A percentile compares a stretch with the other conserved stretches of the same genome.
Conservation (phyloP, 2,329 filamentous ascomycete genomes). For the Aspergillus glaucus region DNA sequence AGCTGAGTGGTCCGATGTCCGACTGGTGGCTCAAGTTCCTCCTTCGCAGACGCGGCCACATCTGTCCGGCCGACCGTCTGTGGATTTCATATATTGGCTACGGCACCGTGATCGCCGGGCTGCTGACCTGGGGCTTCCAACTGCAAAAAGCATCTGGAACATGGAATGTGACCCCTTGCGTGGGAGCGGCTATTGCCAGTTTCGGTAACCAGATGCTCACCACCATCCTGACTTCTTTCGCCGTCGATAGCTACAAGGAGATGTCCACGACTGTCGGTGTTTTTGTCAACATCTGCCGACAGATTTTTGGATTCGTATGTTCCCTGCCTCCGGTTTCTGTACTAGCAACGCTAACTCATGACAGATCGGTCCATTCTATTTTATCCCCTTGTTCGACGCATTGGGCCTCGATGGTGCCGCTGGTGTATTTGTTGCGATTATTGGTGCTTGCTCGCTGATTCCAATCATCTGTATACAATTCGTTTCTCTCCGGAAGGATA, state of each 20-base stretch:
- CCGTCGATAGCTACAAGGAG: slow-evolving; percentile 52
- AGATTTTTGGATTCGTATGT: slow-evolving; percentile 49
- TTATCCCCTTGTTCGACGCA: slow-evolving; percentile 35
- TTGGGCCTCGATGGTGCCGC: slow-evolving; percentile 29
- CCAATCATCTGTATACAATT: slow-evolving; percentile 28
- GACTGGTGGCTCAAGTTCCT: slow-evolving; percentile 47
- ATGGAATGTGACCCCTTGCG: slow-evolving; percentile 53
- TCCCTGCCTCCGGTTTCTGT: slow-evolving; percentile 7
- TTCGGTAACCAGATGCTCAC: slow-evolving; percentile 57
- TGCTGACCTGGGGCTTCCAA: slow-evolving; percentile 51
- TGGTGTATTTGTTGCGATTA: slow-evolving; percentile 32
- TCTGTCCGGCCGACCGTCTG: slow-evolving; percentile 47
- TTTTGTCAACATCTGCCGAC: slow-evolving; percentile 52
- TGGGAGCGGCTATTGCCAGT: slow-evolving; percentile 48
- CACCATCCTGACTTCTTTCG: slow-evolving; percentile 55
- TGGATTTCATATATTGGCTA: slow-evolving; percentile 54
- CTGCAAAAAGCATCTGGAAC: slow-evolving; percentile 37
- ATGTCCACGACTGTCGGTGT: slow-evolving; percentile 52
- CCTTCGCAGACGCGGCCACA: slow-evolving; percentile 15
- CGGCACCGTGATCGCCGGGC: slow-evolving; percentile 45
- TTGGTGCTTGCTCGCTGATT: slow-evolving; percentile 26
- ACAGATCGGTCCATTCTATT: slow-evolving; percentile 25
- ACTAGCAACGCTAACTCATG: not conserved
- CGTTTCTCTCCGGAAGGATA: slow-evolving; percentile 5
- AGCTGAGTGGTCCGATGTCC: slow-evolving; percentile 49